These are phyloP conservation scores for Rhizopogon vulgaris DNA, from an alignment of 768 basidiomycete species.

Conservation along the genomic window DNA sequence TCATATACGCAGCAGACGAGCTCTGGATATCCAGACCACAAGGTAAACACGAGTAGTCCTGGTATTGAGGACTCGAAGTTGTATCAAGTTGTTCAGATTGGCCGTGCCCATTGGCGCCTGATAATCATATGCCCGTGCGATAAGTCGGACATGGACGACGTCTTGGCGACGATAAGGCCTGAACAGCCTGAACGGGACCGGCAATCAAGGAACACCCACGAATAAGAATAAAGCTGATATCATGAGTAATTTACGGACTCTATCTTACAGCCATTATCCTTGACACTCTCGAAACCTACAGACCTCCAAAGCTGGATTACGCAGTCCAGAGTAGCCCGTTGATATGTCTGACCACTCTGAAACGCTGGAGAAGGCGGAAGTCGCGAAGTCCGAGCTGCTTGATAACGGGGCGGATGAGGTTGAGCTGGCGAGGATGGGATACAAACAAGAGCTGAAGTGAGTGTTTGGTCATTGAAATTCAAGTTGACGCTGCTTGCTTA, in stretches of 20 bases:
- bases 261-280: no score
- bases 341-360: neutral
- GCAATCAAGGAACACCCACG: neutral
- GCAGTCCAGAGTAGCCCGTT: neutral
- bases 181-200: no score
- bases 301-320: neutral
- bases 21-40: no score
- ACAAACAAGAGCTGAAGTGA: slow-evolving; percentile 63
- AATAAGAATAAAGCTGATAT: no score
- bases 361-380: neutral
- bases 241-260: no score
- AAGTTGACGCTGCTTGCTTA: no score
- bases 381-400: neutral
- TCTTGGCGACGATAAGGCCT: neutral
- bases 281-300: neutral
- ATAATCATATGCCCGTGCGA: no score
- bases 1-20: no score
- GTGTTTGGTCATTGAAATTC: slow-evolving; percentile 6
- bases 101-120: no score
- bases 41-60: no score
- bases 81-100: no score
- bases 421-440: slow-evolving; percentile 64
- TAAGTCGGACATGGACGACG: neutral
- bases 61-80: no score
- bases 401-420: slow-evolving; percentile 42